Evolutionary conservation across 139 green algal species (phyloP).

Genomic region (Auxenochlorella pyrenoidosa): DNA sequence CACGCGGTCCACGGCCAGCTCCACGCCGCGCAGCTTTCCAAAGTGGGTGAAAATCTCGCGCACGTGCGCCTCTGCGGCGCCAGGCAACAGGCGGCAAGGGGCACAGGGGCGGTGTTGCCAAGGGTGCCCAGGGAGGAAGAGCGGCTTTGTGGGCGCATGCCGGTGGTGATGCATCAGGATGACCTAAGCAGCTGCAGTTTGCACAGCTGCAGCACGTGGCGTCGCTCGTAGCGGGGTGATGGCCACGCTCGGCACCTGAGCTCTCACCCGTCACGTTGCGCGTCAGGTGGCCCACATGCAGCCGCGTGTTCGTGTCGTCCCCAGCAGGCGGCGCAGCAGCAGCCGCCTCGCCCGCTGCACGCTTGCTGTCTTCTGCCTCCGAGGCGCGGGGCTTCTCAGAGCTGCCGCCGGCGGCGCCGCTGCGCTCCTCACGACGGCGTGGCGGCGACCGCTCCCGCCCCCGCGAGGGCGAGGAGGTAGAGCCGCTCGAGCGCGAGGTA

Average conservation of each 20-base stretch:
- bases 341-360: not conserved
- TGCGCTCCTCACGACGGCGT: not conserved
- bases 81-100: too few relatives aligned
- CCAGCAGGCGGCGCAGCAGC: not conserved
- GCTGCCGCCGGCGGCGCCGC: not conserved
- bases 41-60: slow-evolving; percentile 85
- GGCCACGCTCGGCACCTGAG: too few relatives aligned
- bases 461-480: slow-evolving; percentile 3
- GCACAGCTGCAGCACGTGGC: too few relatives aligned
- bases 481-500: not conserved
- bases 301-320: slow-evolving; percentile 31
- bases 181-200: too few relatives aligned
- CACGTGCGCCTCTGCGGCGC: slow-evolving; percentile 69
- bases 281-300: slow-evolving; percentile 87
- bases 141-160: too few relatives aligned
- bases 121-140: too few relatives aligned
- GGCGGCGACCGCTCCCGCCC: not conserved
- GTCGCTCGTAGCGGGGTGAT: too few relatives aligned
- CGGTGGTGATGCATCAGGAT: too few relatives aligned
- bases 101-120: too few relatives aligned
- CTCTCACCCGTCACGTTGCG: slow-evolving; percentile 76
- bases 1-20: slow-evolving; percentile 61
- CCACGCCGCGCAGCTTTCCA: slow-evolving; percentile 69
- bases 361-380: not conserved
- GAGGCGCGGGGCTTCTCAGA: not conserved